These are phyloP conservation scores for Saturnispora diversa DNA, from an alignment of 805 yeast genomes.

Conservation along the genomic window DNA sequence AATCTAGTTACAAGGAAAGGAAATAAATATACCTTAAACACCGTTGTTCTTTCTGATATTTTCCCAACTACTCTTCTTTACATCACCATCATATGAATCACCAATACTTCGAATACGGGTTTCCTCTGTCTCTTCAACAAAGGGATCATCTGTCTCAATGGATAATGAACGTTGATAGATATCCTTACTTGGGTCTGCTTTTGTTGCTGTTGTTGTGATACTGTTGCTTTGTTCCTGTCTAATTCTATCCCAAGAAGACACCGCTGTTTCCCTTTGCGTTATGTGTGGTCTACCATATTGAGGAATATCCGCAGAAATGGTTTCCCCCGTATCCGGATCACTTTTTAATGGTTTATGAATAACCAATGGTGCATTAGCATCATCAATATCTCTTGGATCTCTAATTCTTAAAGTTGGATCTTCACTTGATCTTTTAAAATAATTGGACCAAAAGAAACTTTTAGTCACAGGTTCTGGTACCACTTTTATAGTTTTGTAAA, in stretches of 20 bases:
- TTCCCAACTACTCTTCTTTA: conserved; percentile 1
- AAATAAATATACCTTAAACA: not conserved
- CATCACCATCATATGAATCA: conserved; percentile 7
- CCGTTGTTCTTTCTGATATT: conserved; percentile 3
- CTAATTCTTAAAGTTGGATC: conserved; percentile 46
- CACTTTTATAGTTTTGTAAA: conserved; percentile 18
- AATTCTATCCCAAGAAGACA: conserved; percentile 23
- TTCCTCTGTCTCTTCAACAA: not conserved
- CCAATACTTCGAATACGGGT: not conserved
- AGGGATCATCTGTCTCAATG: conserved; percentile 4
- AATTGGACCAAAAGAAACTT: conserved; percentile 37
- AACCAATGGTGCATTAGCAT: conserved; percentile 2
- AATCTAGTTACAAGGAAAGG: not conserved
- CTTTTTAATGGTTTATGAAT: not conserved
- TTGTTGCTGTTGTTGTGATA: not conserved
- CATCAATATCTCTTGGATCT: conserved; percentile 39
- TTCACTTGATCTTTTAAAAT: conserved; percentile 43
- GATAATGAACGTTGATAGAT: not conserved
- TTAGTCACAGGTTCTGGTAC: conserved; percentile 25
- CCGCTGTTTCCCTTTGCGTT: conserved; percentile 2
- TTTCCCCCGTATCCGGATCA: not conserved
- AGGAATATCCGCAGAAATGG: conserved; percentile 1
- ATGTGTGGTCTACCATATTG: conserved; percentile 12
- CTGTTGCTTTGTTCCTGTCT: conserved; percentile 12
- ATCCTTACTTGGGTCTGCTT: not conserved